Base-by-base conservation (phyloP, 371 early-diverging fungal species). In the Batrachochytrium dendrobatidis region DNA sequence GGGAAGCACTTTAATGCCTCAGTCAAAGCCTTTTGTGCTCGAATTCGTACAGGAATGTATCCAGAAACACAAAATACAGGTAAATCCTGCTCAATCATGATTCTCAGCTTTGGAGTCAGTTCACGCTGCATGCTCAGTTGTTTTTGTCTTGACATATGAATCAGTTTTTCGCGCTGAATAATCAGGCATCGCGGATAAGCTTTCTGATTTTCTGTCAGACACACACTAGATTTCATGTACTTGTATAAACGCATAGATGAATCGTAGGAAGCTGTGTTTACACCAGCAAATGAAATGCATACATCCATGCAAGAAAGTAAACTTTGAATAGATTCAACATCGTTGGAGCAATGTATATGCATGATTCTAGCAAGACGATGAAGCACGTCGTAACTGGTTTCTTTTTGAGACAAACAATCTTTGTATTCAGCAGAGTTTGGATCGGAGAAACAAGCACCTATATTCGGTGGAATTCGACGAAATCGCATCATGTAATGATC, bases 21-120 rank as follows among this genome's bases (percentile, higher is more conserved):
- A 30, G 32, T 32, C 22, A 30, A 20, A 20, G 84, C 83, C 6
- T 56, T 53, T 57, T 87, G 88, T n/a, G 86, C 80, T 46, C 74
- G 62, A 62, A 71, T 80, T 60, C 94, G 76, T 35, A 92, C 83
- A 50, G 85, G 87, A 0, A 88, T 72, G 68, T 89, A 92, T 25
- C 79, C 74, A 32, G 83, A 79, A 34, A 90, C 55, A 0, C 85
- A 86, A 44, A 89, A 63, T 22, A 84, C 79, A 3, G 81, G 69
- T 30, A 91, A 48, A n/a, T n/a, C n/a, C 54, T 81, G 81, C 3
- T 66, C 30, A 3, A 89, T 54, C 22, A 90, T 66, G 20, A 69
- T 61, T 48, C 78, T 76, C 58, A 62, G 80, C 2, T 2, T 2
- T 4, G 25, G 56, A 17, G 46, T 25, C 44, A 6, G 18, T 15